Evolutionary conservation across 2,329 filamentous ascomycete species (phyloP), one percentile per base, ranked within the genome.

Genomic region (Paecilomyces fulvus): DNA sequence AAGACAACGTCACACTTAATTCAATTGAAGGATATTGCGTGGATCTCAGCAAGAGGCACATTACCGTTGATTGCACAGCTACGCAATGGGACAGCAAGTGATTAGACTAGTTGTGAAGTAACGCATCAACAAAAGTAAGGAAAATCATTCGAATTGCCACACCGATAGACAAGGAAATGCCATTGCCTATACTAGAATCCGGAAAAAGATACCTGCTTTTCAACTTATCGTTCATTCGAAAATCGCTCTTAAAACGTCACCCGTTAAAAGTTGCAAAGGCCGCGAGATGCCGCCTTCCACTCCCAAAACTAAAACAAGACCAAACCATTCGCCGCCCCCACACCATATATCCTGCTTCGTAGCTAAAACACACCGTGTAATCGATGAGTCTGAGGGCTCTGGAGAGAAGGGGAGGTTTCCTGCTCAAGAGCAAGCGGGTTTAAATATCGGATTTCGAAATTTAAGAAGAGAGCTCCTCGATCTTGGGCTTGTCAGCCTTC

Each of bases 401-500:
- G 14, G 14, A 43, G 14, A 43, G 37, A 17, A 43, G 2, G 25
- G n/a, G 37, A 20, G n/a, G 20, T 43, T 17, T 43, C 37, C 37
- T 43, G 37, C 37, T 43, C 37, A 43, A 43, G 37, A 43, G 37
- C 37, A 43, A 43, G 37, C 37, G 37, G 8, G 37, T 43, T 43
- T 17, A 43, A 43, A 17, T 4, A 17, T 43, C 17, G n/a, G n/a
- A 20, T 43, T 43, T 43, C n/a, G 37, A 43, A 43, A 43, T 43
- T 43, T 17, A 43, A 43, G 25, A 72, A 55, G 65, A 64, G 51
- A 72, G 58, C 63, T 73, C 70, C 63, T 73, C 65, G 56, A 73
- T 70, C 66, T 73, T 73, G n/a, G 37, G n/a, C 64, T 73, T 71
- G 55, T 61, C 60, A 30, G 69, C 73, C 63, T 76, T 74, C 63